These are phyloP conservation scores for Suillus lakei DNA, from an alignment of 768 basidiomycete genomes.

Conservation along the genomic window DNA sequence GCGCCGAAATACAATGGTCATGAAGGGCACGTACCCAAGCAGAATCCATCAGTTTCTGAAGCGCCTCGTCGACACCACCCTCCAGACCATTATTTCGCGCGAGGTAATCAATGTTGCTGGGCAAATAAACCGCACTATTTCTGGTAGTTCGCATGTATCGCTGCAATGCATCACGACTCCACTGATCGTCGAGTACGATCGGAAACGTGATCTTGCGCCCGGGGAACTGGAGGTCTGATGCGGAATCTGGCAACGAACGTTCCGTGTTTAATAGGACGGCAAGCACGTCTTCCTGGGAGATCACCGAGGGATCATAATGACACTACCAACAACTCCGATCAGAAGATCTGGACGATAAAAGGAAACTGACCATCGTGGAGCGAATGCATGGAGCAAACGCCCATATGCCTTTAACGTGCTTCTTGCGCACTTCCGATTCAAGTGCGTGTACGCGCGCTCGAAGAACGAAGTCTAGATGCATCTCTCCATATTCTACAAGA, in stretches of 20 bases:
- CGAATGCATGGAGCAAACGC: conserved; percentile 58
- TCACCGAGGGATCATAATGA: conserved; percentile 49
- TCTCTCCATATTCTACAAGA: conserved; percentile 63
- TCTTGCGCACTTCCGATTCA: conserved; percentile 42
- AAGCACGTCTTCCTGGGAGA: conserved; percentile 51
- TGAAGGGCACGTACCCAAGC: conserved; percentile 47
- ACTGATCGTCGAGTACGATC: conserved; percentile 63
- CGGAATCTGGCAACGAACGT: conserved; percentile 42
- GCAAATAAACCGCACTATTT: conserved; percentile 65
- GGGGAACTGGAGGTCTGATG: conserved; percentile 47
- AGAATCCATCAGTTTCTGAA: conserved; percentile 50
- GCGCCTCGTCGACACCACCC: conserved; percentile 45
- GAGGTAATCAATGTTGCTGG: conserved; percentile 70
- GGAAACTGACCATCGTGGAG: conserved; percentile 54
- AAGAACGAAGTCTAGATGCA: conserved; percentile 54
- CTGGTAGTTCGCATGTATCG: conserved; percentile 61
- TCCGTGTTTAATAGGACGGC: conserved; percentile 44
- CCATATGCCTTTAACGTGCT: conserved; percentile 41
- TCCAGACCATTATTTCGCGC: conserved; percentile 63
- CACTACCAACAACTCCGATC: conserved; percentile 36
- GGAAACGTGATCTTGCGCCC: conserved; percentile 64
- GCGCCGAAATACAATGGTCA: not conserved
- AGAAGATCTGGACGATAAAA: not conserved
- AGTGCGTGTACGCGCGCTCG: conserved; percentile 65
- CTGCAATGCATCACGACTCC: conserved; percentile 57